Conservation (phyloP, 108 stramenopile species). For the Cyclotella atomus region DNA sequence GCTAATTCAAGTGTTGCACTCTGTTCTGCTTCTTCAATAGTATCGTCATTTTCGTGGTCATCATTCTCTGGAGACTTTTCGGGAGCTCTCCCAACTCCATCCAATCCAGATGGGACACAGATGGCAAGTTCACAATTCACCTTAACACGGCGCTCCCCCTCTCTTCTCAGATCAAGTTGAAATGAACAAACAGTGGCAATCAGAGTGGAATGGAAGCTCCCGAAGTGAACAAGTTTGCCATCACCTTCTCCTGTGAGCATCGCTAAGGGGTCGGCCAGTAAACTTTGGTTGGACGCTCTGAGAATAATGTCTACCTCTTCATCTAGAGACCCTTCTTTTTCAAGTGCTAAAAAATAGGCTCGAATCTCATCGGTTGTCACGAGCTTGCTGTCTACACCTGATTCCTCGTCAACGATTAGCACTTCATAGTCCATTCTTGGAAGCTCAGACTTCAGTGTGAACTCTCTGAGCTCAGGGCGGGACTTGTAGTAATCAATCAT, state of each 20-base stretch:
- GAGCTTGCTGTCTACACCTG: constrained; percentile 35
- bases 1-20: constrained; percentile 57
- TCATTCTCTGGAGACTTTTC: constrained; percentile 35
- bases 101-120: constrained; percentile 44
- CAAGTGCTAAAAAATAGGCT: constrained; percentile 38
- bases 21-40: constrained; percentile 12
- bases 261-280: constrained; percentile 79
- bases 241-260: constrained; percentile 71
- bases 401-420: constrained; percentile 47
- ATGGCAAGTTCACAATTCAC: constrained; percentile 53
- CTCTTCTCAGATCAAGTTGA: constrained; percentile 48
- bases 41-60: constrained; percentile 20
- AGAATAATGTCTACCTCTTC: constrained; percentile 45
- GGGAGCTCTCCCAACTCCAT: constrained; percentile 44
- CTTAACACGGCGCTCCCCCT: constrained; percentile 47
- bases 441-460: constrained; percentile 79
- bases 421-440: constrained; percentile 84
- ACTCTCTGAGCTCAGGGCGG: constrained; percentile 72
- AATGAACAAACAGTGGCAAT: constrained; percentile 47
- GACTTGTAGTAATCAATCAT: constrained; percentile 71
- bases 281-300: constrained; percentile 81
- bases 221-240: constrained; percentile 61
- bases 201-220: constrained; percentile 50
- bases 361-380: constrained; percentile 47
- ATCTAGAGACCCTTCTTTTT: constrained; percentile 22